Evolutionary conservation across 1,284 basidiomycete genomes (phyloP), one percentile per base, ranked within the genome.

Genomic region (Tranzscheliella williamsii): DNA sequence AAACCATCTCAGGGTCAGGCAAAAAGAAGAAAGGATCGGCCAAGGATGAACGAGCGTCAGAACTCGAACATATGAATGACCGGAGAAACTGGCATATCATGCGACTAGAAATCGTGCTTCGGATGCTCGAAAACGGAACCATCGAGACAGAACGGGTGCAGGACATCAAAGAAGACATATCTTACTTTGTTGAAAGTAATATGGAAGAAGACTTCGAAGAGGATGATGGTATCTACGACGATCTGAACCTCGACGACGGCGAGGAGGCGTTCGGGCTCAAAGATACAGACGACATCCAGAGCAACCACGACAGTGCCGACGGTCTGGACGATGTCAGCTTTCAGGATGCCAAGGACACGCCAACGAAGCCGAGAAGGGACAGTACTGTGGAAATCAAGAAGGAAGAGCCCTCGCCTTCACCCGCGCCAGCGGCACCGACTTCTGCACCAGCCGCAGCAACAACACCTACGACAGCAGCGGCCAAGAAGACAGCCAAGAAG

Each of bases 201-300:
- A 86, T 85, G 80, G 92, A 95, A 57, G 95, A 98, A 75, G 89
- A 91, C 75, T 98, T 96, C 78, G 91, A 96, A 57, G 94, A 95
- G 78, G 91, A 98, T 73, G 89, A 94, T 78, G 93, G 91, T 40
- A 90, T 99, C 54, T 99, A 99, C 73, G 95, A 98, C 74, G 94
- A 98, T 35, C 90, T 98, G 67, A 91, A 91, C 72, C 87, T 99
- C 40, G 91, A 97, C 70, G 94, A 97, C 73, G 91, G 84, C 65
- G 84, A 98, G 76, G 94, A 75, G 43, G 68, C 66, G 5, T 74
- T 73, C 24, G 75, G 75, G 9, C 60, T 75, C 42, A 65, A 65
- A 61, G 84, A 84, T 49, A 84, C 84, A 42, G 90, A 93, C 38
- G 87, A 89, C 45, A 55, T 75, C 17, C 79, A 80, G 24, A 78